Percentiles rank a stretch among this genome's conserved stretches.
Conservation (phyloP, 2,329 filamentous ascomycete genomes). For the Trichoderma sp. region DNA sequence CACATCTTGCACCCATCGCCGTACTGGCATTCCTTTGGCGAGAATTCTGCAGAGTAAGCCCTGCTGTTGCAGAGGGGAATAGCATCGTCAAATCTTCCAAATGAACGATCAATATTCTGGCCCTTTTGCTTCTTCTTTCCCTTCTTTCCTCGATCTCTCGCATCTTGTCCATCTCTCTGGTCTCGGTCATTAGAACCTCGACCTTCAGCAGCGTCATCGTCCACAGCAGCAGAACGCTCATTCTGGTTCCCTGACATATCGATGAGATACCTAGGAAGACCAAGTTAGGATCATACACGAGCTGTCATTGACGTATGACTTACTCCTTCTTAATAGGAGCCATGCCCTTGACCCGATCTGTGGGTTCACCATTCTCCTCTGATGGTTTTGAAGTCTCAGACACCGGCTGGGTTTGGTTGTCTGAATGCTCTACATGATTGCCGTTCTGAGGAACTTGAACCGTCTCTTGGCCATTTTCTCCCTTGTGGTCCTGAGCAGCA, state of each 20-base stretch:
- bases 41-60: constrained; percentile 73
- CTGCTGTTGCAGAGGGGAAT: constrained; percentile 76
- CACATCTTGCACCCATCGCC: constrained; percentile 78
- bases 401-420: constrained; percentile 18
- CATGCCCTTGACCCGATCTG: constrained; percentile 51
- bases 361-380: constrained; percentile 23
- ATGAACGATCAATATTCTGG: constrained; percentile 81
- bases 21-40: constrained; percentile 71
- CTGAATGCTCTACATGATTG: constrained; percentile 26
- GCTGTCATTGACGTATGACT: constrained; percentile 29
- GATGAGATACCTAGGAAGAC: constrained; percentile 41
- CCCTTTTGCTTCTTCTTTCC: constrained; percentile 53
- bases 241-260: constrained; percentile 32
- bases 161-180: constrained; percentile 59
- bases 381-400: constrained; percentile 16
- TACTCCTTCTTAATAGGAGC: constrained; percentile 74
- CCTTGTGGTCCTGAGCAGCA: constrained; percentile 18
- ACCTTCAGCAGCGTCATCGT: constrained; percentile 52
- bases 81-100: constrained; percentile 75
- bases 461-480: constrained; percentile 23
- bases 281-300: background rate
- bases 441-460: constrained; percentile 22
- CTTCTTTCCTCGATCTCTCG: constrained; percentile 37
- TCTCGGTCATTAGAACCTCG: constrained; percentile 32
- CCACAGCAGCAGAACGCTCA: constrained; percentile 31